These are phyloP conservation scores for Arabidopsis hybrid DNA, from an alignment of 441 rosid genomes.

Conservation along the genomic window DNA sequence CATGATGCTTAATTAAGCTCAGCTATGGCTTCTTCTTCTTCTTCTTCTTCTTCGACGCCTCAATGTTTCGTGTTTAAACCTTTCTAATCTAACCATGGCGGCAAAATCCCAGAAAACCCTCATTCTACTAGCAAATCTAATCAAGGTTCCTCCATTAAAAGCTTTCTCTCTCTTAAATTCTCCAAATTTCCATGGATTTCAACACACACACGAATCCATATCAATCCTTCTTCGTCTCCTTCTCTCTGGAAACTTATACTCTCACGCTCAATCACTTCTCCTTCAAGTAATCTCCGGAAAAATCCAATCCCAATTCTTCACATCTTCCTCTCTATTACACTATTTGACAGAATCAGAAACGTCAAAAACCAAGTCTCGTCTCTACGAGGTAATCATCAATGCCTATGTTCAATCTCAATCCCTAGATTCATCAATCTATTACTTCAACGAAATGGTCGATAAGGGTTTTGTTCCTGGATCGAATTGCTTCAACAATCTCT, in stretches of 20 bases:
- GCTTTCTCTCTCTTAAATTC: conserved; percentile 56
- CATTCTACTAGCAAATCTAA: conserved; percentile 51
- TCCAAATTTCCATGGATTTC: conserved; percentile 46
- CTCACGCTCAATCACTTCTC: conserved; percentile 58
- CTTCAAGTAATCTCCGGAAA: conserved; percentile 56
- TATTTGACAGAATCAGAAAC: conserved; percentile 46
- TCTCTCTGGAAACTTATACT: too few relatives aligned
- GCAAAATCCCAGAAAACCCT: conserved; percentile 46
- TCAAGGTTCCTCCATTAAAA: conserved; percentile 59
- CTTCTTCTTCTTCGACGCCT: conserved; percentile 2
- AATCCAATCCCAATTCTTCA: conserved; percentile 55
- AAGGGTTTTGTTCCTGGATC: conserved; percentile 54
- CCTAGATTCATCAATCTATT: conserved; percentile 51
- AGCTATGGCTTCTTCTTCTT: too few relatives aligned
- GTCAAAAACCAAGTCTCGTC: conserved; percentile 33
- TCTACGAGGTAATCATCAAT: conserved; percentile 59
- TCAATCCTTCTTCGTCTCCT: conserved; percentile 55
- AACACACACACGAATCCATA: conserved; percentile 59
- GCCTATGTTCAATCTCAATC: conserved; percentile 59
- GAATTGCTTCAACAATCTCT: conserved; percentile 54
- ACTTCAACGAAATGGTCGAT: conserved; percentile 59
- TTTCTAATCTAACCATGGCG: too few relatives aligned
- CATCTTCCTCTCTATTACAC: conserved; percentile 54
- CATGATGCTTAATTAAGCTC: conserved; percentile 3
- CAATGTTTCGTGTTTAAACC: neutral